Base-by-base conservation (phyloP, 2,329 filamentous ascomycete genomes). In the Diaporthe velutina region DNA sequence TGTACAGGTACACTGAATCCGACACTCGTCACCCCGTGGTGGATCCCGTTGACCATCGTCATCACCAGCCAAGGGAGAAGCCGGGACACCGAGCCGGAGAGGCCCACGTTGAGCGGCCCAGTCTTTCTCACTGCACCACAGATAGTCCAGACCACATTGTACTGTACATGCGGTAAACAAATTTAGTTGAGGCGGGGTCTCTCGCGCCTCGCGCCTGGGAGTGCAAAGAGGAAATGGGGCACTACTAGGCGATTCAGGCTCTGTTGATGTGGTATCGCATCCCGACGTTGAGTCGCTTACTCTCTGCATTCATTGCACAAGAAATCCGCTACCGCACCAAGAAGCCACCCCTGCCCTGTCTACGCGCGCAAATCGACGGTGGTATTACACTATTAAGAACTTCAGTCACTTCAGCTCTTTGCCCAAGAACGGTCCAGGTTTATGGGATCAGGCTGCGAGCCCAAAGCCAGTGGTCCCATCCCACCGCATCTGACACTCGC, bases 401-500 rank as follows among this genome's bases (percentile, higher is more conserved):
- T 54, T 54, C n/a, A 28, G 30, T 52, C 48, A 22, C 64, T 54
- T 68, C 33, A 38, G n/a, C n/a, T 15, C 22, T 54, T 68, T 50
- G 33, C 48, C 35, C 48, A 68, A 9, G 9, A 54, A 22, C 10
- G 48, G 33, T 33, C 57, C 55, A 50, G n/a, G 15, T 13, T 52
- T 50, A 45, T 54, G 45, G 33, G 48, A 42, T 38, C 57, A 72
- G 70, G 57, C 55, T 72, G n/a, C 33, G 33, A 73, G 61, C 38
- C 30, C 28, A 66, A 70, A 54, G 45, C 68, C 50, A 60, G 48
- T 71, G 74, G 66, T 54, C 66, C 48, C 48, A 57, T 74, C 74
- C 74, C 71, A 67, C 71, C 50, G 66, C 74, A 67, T 67, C 71
- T 67, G 71, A 60, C 74, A 74, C 74, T 74, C 66, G 52, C 48